Percentiles rank a stretch among this genome's conserved stretches.
phyloP scores from a whole-genome alignment of 306 rosid species.

The Vigna angularis region DNA sequence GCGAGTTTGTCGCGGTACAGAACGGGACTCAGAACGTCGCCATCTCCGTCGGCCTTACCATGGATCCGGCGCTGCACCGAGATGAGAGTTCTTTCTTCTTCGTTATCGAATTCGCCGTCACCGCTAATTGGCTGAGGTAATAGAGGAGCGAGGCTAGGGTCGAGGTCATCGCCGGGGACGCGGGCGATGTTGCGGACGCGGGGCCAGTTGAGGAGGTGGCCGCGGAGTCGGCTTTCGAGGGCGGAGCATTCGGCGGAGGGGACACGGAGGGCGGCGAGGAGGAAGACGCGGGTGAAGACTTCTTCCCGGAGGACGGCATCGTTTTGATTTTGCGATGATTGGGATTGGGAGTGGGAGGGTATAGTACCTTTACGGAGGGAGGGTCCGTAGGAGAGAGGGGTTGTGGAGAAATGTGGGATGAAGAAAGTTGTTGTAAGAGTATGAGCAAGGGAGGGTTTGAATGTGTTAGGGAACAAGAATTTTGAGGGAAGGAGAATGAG shows the following conservation, averaged over 20 bases:
- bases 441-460: neutral
- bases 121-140: slow-evolving; percentile 37
- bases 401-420: slow-evolving; percentile 38
- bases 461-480: slow-evolving; percentile 12
- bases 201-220: slow-evolving; percentile 97
- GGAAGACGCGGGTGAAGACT: slow-evolving; percentile 68
- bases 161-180: slow-evolving; percentile 85
- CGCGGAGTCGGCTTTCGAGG: slow-evolving; percentile 81
- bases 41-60: slow-evolving; percentile 71
- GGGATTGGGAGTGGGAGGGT: slow-evolving; percentile 44
- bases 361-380: slow-evolving; percentile 67
- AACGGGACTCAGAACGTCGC: slow-evolving; percentile 68
- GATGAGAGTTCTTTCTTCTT: slow-evolving; percentile 36
- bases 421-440: slow-evolving; percentile 28
- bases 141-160: slow-evolving; percentile 48
- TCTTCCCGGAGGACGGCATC: slow-evolving; percentile 49
- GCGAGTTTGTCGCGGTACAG: slow-evolving; percentile 76
- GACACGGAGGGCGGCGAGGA: slow-evolving; percentile 81
- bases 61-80: slow-evolving; percentile 65
- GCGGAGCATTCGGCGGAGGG: slow-evolving; percentile 73
- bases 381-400: slow-evolving; percentile 69
- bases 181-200: slow-evolving; percentile 88
- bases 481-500: slow-evolving; percentile 22
- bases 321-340: slow-evolving; percentile 26
- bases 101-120: slow-evolving; percentile 6